Conservation (phyloP, 345 rosid species). For the Aquilaria yunnanensis region DNA sequence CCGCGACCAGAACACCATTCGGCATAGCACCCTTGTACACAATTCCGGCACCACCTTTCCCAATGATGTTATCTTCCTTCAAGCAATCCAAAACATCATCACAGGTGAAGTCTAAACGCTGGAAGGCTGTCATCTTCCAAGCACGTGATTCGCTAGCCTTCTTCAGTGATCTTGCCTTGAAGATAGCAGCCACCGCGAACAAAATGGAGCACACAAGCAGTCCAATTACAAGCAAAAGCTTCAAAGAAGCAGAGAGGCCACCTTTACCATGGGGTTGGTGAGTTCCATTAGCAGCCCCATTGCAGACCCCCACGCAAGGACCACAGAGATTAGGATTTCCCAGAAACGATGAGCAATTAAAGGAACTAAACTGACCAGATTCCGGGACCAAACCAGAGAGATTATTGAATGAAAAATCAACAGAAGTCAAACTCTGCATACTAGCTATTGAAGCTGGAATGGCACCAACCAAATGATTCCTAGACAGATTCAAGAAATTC, state of each 20-base stretch:
- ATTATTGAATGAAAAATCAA: conserved; percentile 84
- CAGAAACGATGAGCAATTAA: conserved; percentile 73
- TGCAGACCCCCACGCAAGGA: conserved; percentile 57
- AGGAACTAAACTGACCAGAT: conserved; percentile 65
- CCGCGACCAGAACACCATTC: conserved; percentile 79
- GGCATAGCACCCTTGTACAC: conserved; percentile 88
- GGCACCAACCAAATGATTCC: conserved; percentile 57
- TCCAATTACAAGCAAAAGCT: conserved; percentile 75
- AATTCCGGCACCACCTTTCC: conserved; percentile 91
- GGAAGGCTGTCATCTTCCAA: conserved; percentile 87
- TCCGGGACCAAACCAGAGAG: conserved; percentile 76
- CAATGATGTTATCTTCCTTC: conserved; percentile 78
- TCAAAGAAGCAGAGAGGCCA: conserved; percentile 42
- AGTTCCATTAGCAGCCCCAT: conserved; percentile 27
- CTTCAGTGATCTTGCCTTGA: conserved; percentile 38
- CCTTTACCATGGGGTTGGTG: conserved; percentile 23
- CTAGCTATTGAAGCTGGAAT: conserved; percentile 59
- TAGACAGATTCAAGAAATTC: conserved; percentile 77
- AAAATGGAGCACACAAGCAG: conserved; percentile 60
- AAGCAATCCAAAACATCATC: conserved; percentile 80
- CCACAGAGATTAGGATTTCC: conserved; percentile 93
- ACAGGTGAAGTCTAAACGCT: conserved; percentile 66
- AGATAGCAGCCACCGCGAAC: conserved; percentile 56
- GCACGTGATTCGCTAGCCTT: conserved; percentile 34
- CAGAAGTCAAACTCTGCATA: conserved; percentile 76